Base-by-base conservation (phyloP, 2,329 filamentous ascomycete species). In the Metarhizium anisopliae region DNA sequence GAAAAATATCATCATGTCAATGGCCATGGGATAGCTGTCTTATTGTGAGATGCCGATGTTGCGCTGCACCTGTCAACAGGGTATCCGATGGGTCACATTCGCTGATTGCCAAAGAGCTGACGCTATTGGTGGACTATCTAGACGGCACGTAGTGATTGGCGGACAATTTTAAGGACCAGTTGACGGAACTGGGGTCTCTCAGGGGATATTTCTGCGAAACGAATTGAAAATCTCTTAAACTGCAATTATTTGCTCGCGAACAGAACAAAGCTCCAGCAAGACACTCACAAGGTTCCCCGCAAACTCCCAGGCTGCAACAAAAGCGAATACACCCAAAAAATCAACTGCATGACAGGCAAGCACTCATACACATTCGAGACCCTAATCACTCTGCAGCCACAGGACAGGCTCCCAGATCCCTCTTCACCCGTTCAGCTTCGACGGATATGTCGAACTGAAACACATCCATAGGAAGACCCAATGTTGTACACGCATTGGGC, bases 401-500 rank as follows among this genome's bases (percentile, higher is more conserved):
- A 2, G 64, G 55, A 45, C 64, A 66, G 6, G 60, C 52, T 11
- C 61, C 64, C 29, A 64, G 20, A 18, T 61, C 53, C 36, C 60
- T 54, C 57, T 62, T 63, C 20, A 57, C 54, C 30, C 62, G 56
- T n/a, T 59, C 60, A 1, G 58, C 58, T 35, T 66, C 64, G 16
- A 66, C 52, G 1, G 84, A 82, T 62, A 96, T 93, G 67, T 96
- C 91, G 70, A 96, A 95, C 66, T 94, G 89, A 64, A 96, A 96
- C 54, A 96, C 95, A 72, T 96, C 92, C 78, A 95, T 90, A 1
- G 92, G 92, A 54, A 96, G 68, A 0, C 90, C 91, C 57, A 96
- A 75, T 0, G 92, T 96, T 4, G 91, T 95, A 67, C 92, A 96
- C 0, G 88, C 89, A 67, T 96, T 95, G 0, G 91, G 91, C 51